Base-by-base conservation (phyloP, 768 basidiomycete species). In the Clavaria fumosa region DNA sequence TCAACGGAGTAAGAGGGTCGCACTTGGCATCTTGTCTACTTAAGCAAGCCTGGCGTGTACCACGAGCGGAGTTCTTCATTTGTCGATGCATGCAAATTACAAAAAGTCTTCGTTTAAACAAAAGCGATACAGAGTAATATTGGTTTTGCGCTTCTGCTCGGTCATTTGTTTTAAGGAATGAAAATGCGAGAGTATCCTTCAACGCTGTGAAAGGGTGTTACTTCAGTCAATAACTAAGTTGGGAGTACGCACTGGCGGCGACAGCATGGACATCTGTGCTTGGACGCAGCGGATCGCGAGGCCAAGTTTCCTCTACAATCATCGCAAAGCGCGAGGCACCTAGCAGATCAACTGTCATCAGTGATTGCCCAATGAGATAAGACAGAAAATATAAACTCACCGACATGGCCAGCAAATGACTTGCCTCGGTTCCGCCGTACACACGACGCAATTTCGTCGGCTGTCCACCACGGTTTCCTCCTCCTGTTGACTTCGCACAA, bases 351-450 rank as follows among this genome's bases (percentile, higher is more conserved):
- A 14, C 11, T 15, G 20, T 43, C 26, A 9, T 28, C 14, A 9
- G 14, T 28, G 26, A 28, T 11, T 14, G 23, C 21, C n/a, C 12
- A 12, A 38, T 4, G 41, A 22, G 20, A 6, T 28, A 12, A 42
- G 12, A 7, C 43, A 10, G 19, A n/a, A 12, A 56, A 53, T 53
- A 7, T 3, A 20, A 40, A 43, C 64, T 17, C 43, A 80, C 77
- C 81, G 69, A 52, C 81, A 84, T n/a, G 81, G 81, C 81, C 81
- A 85, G 47, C 79, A 84, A 35, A 85, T 79, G 40, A 85, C 67
- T 49, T 78, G 71, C 34, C 81, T 59, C 19, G 65, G 58, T 40
- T 76, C 75, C n/a, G 59, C 59, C 19, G 73, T 79, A 46, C 81
- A 85, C 34, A 85, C 66, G 4, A 85, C 80, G 48, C 82, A 85